phyloP scores from a whole-genome alignment of 345 rosid species.

The Heritiera fomes region DNA sequence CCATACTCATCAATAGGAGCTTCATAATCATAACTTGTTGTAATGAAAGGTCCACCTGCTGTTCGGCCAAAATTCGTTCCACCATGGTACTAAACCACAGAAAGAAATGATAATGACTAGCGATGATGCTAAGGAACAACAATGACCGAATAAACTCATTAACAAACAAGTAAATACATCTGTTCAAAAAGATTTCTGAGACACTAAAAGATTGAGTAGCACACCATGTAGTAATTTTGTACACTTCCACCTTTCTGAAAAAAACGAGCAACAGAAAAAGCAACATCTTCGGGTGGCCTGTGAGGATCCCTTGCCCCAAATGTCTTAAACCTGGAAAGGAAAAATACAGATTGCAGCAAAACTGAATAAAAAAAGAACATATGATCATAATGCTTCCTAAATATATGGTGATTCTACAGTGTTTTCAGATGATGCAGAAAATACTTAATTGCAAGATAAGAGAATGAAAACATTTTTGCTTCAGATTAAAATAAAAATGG shows the following conservation, averaged over 20 bases:
- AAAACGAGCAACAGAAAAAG: constrained; percentile 86
- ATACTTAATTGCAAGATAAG: neutral
- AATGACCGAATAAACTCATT: neutral
- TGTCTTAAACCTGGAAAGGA: constrained; percentile 70
- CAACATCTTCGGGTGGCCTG: constrained; percentile 87
- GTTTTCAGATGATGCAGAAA: neutral
- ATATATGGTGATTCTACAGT: neutral
- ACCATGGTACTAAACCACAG: constrained; percentile 73
- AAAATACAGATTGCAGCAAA: neutral
- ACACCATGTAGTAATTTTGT: constrained; percentile 94
- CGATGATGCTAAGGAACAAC: neutral
- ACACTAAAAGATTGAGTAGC: constrained; percentile 10
- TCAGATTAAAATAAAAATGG: constrained; percentile 1
- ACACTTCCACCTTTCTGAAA: constrained; percentile 90
- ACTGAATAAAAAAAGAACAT: constrained; percentile 9
- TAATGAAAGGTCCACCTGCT: constrained; percentile 90
- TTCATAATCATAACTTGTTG: constrained; percentile 96
- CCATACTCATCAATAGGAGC: constrained; percentile 99
- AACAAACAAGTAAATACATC: neutral
- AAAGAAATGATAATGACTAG: neutral
- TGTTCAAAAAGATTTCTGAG: neutral
- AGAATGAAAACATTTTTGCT: neutral
- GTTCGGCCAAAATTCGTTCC: constrained; percentile 99
- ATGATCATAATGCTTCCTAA: constrained; percentile 13
- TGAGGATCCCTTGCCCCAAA: constrained; percentile 91